Evolutionary conservation across 257 asterid genomes (phyloP), one percentile per base, ranked within the genome.

Genomic region (Nicotiana attenuata): DNA sequence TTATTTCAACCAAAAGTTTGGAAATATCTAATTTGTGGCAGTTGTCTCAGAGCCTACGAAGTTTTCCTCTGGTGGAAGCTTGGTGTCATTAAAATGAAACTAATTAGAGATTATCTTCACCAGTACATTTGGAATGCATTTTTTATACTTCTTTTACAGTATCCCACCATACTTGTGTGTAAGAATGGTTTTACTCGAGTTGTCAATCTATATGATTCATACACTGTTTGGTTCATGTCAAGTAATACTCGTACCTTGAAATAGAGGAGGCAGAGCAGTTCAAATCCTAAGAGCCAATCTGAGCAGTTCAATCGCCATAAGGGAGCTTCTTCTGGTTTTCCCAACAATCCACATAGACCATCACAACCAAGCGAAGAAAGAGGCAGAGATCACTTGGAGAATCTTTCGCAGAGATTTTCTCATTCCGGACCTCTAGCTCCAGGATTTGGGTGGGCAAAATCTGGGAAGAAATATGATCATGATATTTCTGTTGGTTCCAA

Each of bases 391-490:
- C 77, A 80, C 57, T 83, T 69, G 28, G 90, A 81, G 65, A 77
- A 83, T 66, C 88, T 73, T 35, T 68, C 87, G 2, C 86, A 85
- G 75, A 87, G 89, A 81, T 67, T 83, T 65, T 90, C 91, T 73
- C 85, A 89, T 63, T 92, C 98, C 3, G 97, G 97, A 33, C 98
- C 97, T 73, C 88, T 94, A 81, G 92, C 88, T 60, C 90, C 93
- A 5, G 88, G 89, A 17, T 59, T 84, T 80, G 92, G 85, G 26
- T 88, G 94, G 93, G 82, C 82, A 45, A 80, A 78, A 20, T 81
- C 89, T 7, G 86, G 84, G 45, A 88, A 87, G 90, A 87, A 85
- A 71, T 82, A 85, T n/a, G 83, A 85, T 75, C 63, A 75, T 9
- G 88, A 90, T 57, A 67, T 65, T 80, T 73, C 91, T 60, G 65